A percentile compares a stretch with the other conserved stretches of the same genome.
Evolutionary conservation across 106 monocot genomes (phyloP).

Genomic region (Platanthera zijinensis): DNA sequence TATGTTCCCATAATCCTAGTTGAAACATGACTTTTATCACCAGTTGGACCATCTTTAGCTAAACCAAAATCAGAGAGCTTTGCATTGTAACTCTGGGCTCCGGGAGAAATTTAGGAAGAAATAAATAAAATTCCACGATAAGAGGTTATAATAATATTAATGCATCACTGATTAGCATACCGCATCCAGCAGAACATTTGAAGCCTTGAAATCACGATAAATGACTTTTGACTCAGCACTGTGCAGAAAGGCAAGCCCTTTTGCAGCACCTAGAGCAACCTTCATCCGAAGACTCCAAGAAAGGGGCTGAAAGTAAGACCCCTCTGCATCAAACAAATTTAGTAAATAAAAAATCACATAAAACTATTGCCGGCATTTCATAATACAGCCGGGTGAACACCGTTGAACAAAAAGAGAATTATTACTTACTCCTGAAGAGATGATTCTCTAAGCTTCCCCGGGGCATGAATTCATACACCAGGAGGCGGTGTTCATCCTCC

Average conservation of each 20-base stretch:
- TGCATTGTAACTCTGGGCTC: constrained; percentile 7
- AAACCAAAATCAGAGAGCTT: constrained; percentile 10
- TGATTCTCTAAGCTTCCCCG: constrained; percentile 14
- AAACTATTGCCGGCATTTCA: neutral
- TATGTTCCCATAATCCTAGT: constrained; percentile 12
- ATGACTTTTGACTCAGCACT: constrained; percentile 10
- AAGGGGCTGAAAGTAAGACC: constrained; percentile 7
- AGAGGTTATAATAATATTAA: neutral
- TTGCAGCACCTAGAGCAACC: constrained; percentile 11
- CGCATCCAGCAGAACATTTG: constrained; percentile 10
- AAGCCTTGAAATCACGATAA: constrained; percentile 9
- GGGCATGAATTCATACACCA: constrained; percentile 8
- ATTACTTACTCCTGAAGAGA: constrained; percentile 7
- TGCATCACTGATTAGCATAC: constrained; percentile 1
- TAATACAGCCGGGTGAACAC: neutral
- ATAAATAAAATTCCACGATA: neutral
- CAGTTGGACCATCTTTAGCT: constrained; percentile 11
- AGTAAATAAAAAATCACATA: neutral
- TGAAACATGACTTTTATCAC: constrained; percentile 12
- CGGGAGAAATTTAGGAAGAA: neutral
- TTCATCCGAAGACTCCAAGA: constrained; percentile 10
- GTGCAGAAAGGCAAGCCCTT: constrained; percentile 11
- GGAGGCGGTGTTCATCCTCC: constrained; percentile 12
- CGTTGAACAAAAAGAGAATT: neutral
- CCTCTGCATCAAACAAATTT: neutral